Conservation (phyloP, 371 early-diverging fungal species). For the Syncephalastrum monosporum region DNA sequence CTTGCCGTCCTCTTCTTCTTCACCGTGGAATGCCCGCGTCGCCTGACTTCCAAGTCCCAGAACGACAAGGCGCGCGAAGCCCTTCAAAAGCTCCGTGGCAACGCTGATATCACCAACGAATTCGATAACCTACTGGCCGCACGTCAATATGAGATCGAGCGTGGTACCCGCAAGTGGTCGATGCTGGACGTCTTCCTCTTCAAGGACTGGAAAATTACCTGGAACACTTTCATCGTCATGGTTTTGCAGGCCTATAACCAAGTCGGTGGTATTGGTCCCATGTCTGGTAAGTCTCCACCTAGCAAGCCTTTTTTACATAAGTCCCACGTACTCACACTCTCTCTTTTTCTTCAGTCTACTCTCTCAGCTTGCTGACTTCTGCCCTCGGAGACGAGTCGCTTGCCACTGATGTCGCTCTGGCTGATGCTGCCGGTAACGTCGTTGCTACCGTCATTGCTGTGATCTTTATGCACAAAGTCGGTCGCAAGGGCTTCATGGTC, state of each 20-base stretch:
- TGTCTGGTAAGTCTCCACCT: constrained; percentile 30
- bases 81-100: constrained; percentile 61
- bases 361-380: constrained; percentile 36
- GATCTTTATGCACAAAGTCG: constrained; percentile 37
- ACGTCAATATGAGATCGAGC: constrained; percentile 38
- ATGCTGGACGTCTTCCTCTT: constrained; percentile 38
- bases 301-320: neutral
- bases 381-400: constrained; percentile 31
- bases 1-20: constrained; percentile 53
- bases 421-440: constrained; percentile 40
- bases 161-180: constrained; percentile 24
- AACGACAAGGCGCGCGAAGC: constrained; percentile 52
- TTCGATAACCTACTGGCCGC: constrained; percentile 30
- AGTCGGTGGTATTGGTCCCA: constrained; percentile 49
- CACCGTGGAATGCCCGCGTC: constrained; percentile 81
- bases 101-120: constrained; percentile 42
- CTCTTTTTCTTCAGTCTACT: constrained; percentile 10
- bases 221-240: constrained; percentile 42
- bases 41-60: constrained; percentile 53
- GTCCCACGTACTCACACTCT: neutral
- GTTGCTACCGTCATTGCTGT: constrained; percentile 35
- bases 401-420: constrained; percentile 38
- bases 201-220: constrained; percentile 32
- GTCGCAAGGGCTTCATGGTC: constrained; percentile 47
- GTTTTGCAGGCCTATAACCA: constrained; percentile 50